Percentiles rank a stretch among this genome's conserved stretches.
Evolutionary conservation across 2,329 filamentous ascomycete species (phyloP).

Genomic region (Alternaria triticina): DNA sequence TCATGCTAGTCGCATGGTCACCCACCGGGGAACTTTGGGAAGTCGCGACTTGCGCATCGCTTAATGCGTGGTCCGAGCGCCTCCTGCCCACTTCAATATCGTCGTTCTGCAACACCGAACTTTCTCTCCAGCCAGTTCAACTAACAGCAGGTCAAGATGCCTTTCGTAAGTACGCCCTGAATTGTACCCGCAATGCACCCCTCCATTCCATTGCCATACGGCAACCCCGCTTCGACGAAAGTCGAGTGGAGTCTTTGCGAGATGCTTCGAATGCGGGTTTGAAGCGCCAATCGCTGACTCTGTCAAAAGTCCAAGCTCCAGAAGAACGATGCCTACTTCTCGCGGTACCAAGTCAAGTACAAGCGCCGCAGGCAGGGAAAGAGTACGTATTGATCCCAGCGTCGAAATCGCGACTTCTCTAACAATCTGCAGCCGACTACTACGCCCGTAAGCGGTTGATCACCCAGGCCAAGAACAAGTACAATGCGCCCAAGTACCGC

Average conservation of each 20-base stretch:
- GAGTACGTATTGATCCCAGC: slow-evolving; percentile 72
- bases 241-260: slow-evolving; percentile 64
- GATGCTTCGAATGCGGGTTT: slow-evolving; percentile 88
- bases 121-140: slow-evolving; percentile 34
- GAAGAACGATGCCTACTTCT: slow-evolving; percentile 99
- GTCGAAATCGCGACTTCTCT: slow-evolving; percentile 3
- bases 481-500: slow-evolving; percentile 99
- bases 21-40: slow-evolving; percentile 11
- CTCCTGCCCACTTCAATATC: slow-evolving; percentile 19
- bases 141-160: slow-evolving; percentile 51
- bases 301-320: slow-evolving; percentile 87
- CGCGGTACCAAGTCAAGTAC: slow-evolving; percentile 99
- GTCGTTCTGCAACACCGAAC: slow-evolving; percentile 21
- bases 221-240: slow-evolving; percentile 36
- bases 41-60: slow-evolving; percentile 18
- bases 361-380: slow-evolving; percentile 94
- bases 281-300: slow-evolving; percentile 99
- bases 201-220: slow-evolving; percentile 21
- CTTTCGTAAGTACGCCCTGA: slow-evolving; percentile 55
- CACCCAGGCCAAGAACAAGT: slow-evolving; percentile 99
- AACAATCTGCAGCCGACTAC: slow-evolving; percentile 88
- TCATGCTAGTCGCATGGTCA: slow-evolving; percentile 9
- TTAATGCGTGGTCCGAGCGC: slow-evolving; percentile 17
- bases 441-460: slow-evolving; percentile 99
- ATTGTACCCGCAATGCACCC: slow-evolving; percentile 13